Evolutionary conservation across 1,139 yeast genomes (phyloP), one percentile per base, ranked within the genome.

Genomic region (Petasospora fabianii): DNA sequence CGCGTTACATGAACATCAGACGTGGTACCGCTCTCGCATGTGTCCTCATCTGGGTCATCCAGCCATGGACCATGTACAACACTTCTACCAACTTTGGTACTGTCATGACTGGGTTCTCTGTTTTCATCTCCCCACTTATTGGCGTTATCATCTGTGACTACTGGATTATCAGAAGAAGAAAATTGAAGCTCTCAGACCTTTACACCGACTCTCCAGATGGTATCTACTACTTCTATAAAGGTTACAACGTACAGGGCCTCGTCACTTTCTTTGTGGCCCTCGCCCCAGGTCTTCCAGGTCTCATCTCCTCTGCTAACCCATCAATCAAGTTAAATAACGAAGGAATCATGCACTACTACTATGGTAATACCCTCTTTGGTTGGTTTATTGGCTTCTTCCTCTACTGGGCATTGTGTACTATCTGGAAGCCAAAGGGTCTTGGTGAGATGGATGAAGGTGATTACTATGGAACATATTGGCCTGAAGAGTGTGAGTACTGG

Each of bases 201-300:
- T 39, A 39, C 32, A 35, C 39, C 19, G 32, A 39, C 26, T 38
- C 42, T 7, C 38, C 42, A 24, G 42, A 60, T 29, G 71, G 72
- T 33, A 65, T 61, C 39, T 70, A 66, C 49, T 64, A 62, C 43
- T 69, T 58, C 47, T 55, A 52, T 29, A 50, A 54, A 26, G 76
- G 76, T 34, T 47, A 67, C 42, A 70, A 71, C 44, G 65, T 66
- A 60, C 61, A 71, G 43, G 73, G 73, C 3, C 50, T 62, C 38
- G 41, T 62, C 11, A 65, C 73, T 4, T 69, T 70, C 64, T 51
- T 62, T 4, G 50, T 58, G 12, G 70, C 69, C 22, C 58, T 62
- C 53, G 59, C 61, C 3, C 72, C 73, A 28, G 72, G 71, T 38
- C 47, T 71, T 26, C 75, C 75, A 7, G 73, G 75, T 40, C 55